Percentiles rank a stretch among this genome's conserved stretches.
Evolutionary conservation across 345 rosid species (phyloP).

Genomic region (Salix dunnii): DNA sequence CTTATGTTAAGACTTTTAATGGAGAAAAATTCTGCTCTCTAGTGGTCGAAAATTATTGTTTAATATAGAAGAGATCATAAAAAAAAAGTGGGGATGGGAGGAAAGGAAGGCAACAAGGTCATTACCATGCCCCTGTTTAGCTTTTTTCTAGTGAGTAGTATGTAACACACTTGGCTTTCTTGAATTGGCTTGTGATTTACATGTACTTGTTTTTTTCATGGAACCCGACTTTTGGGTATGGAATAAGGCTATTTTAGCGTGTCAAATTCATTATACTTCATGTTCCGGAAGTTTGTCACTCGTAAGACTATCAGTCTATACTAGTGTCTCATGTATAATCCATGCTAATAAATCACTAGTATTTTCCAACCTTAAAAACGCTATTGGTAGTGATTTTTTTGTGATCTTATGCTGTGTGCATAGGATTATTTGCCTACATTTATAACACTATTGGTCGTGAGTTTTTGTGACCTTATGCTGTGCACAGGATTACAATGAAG

Average conservation of each 20-base stretch:
- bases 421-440: neutral
- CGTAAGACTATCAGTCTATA: neutral
- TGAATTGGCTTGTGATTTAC: neutral
- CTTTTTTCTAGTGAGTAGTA: neutral
- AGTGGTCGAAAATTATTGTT: neutral
- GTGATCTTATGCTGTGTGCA: neutral
- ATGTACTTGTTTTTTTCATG: neutral
- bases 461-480: neutral
- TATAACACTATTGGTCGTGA: neutral
- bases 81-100: neutral
- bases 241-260: neutral
- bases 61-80: too few species aligned
- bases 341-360: neutral
- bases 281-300: neutral
- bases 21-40: neutral
- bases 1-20: neutral
- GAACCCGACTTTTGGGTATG: neutral
- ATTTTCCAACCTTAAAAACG: neutral
- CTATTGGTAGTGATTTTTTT: neutral
- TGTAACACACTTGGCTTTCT: neutral
- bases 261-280: neutral
- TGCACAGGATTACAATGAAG: conserved; percentile 72
- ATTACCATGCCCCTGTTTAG: neutral
- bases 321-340: neutral
- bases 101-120: neutral